phyloP scores from a whole-genome alignment of 441 rosid genomes.

The Adansonia gregorii region DNA sequence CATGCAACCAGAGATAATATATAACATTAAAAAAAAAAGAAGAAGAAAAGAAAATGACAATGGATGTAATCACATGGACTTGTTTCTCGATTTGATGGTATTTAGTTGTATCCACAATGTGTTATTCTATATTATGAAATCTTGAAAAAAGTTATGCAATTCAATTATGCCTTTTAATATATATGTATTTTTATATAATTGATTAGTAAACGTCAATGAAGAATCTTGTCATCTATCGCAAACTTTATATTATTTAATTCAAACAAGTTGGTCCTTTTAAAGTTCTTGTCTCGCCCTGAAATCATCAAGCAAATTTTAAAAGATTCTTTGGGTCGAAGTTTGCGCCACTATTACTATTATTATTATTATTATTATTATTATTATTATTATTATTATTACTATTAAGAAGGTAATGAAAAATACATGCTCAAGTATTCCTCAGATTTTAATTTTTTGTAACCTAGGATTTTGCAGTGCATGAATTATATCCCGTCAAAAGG shows the following conservation, averaged over 20 bases:
- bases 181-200: not conserved
- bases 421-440: not conserved
- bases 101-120: not conserved
- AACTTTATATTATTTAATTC: not conserved
- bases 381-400: not conserved
- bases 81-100: constrained; percentile 12
- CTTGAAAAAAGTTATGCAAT: not conserved
- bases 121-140: constrained; percentile 3
- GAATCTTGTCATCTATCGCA: not conserved
- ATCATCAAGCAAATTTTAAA: not conserved
- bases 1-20: no score
- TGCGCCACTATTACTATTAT: not conserved
- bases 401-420: not conserved
- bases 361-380: not conserved
- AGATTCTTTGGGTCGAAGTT: constrained; percentile 14
- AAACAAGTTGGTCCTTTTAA: constrained; percentile 8
- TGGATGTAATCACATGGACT: constrained; percentile 16
- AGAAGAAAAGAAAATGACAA: not conserved
- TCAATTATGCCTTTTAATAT: not conserved
- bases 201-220: constrained; percentile 3
- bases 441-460: not conserved
- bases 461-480: not conserved
- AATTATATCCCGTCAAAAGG: not conserved
- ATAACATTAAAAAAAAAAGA: no score
- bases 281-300: not conserved